Percentiles rank a stretch among this genome's conserved stretches.
Conservation (phyloP, 2,329 filamentous ascomycete species). For the Lizonia empirigonia region DNA sequence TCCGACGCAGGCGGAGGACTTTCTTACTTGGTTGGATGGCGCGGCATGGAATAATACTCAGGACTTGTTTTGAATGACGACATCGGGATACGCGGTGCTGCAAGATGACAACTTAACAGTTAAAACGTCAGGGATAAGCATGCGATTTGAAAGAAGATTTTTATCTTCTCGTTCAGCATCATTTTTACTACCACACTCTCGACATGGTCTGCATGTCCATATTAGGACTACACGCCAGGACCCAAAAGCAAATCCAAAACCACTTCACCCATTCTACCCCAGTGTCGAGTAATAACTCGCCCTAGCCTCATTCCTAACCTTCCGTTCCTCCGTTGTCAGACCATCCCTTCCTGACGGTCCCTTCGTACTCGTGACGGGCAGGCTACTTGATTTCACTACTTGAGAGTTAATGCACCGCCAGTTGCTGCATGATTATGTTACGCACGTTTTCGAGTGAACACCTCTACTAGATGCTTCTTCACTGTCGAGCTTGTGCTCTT, state of each 20-base stretch:
- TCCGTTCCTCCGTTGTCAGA: constrained; percentile 9
- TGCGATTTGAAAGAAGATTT: no score
- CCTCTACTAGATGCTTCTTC: constrained; percentile 22
- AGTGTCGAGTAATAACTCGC: constrained; percentile 19
- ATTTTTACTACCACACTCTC: no score
- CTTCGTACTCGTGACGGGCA: background rate
- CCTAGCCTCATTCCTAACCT: constrained; percentile 17
- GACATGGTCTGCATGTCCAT: no score
- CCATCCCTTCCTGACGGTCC: constrained; percentile 3
- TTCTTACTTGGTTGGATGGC: constrained; percentile 46
- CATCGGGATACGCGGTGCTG: no score
- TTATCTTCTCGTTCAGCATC: no score
- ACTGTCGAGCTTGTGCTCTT: constrained; percentile 19
- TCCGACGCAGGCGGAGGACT: constrained; percentile 43
- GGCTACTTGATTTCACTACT: background rate
- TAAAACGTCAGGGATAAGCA: no score
- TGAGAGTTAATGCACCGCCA: background rate
- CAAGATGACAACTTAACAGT: no score
- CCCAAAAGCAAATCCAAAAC: no score
- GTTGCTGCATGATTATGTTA: background rate
- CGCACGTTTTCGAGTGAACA: constrained; percentile 22
- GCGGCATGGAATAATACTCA: constrained; percentile 44
- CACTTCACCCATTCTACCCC: background rate
- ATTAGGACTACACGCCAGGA: no score
- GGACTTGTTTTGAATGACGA: constrained; percentile 26